A percentile compares a stretch with the other conserved stretches of the same genome.
Evolutionary conservation across 2,329 filamentous ascomycete species (phyloP).

Genomic region (Tolypocladium nubicola): DNA sequence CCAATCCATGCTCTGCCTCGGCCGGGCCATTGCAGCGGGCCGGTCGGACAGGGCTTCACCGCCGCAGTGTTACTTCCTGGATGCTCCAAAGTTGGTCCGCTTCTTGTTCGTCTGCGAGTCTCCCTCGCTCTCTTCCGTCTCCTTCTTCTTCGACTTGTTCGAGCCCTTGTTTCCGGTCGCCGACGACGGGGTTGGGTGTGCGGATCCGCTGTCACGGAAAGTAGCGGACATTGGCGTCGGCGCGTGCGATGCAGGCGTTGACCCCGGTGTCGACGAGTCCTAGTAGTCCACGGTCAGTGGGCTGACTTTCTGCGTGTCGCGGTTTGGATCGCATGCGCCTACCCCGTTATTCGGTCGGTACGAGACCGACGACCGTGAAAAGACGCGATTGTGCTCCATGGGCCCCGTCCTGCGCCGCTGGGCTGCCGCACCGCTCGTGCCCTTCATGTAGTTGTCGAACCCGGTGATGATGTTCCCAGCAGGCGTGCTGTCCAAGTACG

Average conservation of each 20-base stretch:
- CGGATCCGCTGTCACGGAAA: conserved; percentile 38
- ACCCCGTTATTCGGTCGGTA: conserved; percentile 37
- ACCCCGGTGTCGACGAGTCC: conserved; percentile 33
- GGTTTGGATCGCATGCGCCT: conserved; percentile 4
- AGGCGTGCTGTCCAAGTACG: conserved; percentile 83
- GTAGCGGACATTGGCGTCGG: conserved; percentile 45
- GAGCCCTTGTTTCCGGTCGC: conserved; percentile 32
- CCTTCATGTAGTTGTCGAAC: conserved; percentile 98
- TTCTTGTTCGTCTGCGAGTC: conserved; percentile 43
- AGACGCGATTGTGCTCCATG: conserved; percentile 63
- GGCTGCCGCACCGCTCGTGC: conserved; percentile 51
- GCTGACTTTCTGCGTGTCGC: neutral
- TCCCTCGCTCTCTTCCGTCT: conserved; percentile 46
- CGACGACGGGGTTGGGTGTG: conserved; percentile 46
- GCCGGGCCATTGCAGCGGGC: neutral
- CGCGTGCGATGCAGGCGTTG: conserved; percentile 33
- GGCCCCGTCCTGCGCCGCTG: conserved; percentile 54
- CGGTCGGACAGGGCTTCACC: neutral
- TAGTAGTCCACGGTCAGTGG: conserved; percentile 7
- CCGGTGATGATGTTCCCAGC: conserved; percentile 93
- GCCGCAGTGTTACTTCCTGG: conserved; percentile 31
- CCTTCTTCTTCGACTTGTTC: conserved; percentile 45
- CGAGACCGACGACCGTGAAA: conserved; percentile 55
- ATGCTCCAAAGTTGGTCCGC: conserved; percentile 46
- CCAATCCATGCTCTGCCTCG: neutral